A percentile compares a stretch with the other conserved stretches of the same genome.
Conservation (phyloP, 306 rosid genomes). For the Sicyos edulis region DNA sequence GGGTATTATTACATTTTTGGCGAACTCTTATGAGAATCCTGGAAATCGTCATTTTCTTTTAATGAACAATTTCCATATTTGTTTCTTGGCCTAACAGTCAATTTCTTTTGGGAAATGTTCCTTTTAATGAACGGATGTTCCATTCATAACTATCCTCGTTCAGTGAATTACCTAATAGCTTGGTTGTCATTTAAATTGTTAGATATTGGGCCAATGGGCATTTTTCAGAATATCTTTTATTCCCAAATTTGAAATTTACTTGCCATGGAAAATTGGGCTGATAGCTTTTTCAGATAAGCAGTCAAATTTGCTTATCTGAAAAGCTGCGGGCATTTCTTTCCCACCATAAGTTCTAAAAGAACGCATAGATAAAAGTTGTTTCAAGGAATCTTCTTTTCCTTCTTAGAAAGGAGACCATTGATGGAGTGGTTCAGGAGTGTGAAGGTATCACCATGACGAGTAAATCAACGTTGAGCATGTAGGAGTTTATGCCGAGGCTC, state of each 20-base stretch:
- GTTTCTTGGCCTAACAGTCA: slow-evolving; percentile 14
- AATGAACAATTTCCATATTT: slow-evolving; percentile 11
- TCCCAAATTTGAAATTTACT: slow-evolving; percentile 1
- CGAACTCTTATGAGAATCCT: neutral
- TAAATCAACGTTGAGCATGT: too few species aligned
- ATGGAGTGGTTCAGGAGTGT: too few species aligned
- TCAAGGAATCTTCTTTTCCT: too few species aligned
- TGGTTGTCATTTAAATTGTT: neutral
- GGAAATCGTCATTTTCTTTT: slow-evolving; percentile 5
- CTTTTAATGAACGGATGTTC: slow-evolving; percentile 10
- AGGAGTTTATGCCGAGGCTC: too few species aligned
- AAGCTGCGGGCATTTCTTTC: too few species aligned
- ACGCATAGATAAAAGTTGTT: too few species aligned
- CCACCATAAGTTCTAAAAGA: too few species aligned
- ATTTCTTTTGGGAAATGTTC: slow-evolving; percentile 14
- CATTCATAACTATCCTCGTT: neutral
- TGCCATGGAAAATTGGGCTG: neutral
- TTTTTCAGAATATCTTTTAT: neutral
- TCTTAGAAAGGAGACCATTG: too few species aligned
- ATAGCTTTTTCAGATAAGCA: too few species aligned
- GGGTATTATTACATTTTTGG: slow-evolving; percentile 7
- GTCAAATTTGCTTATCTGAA: too few species aligned
- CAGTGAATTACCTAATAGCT: slow-evolving; percentile 8
- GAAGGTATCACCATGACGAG: too few species aligned
- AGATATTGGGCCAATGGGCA: neutral